Percentiles rank a stretch among this genome's conserved stretches.
Conservation (phyloP, 1,284 basidiomycete species). For the Gymnopus androsaceus region DNA sequence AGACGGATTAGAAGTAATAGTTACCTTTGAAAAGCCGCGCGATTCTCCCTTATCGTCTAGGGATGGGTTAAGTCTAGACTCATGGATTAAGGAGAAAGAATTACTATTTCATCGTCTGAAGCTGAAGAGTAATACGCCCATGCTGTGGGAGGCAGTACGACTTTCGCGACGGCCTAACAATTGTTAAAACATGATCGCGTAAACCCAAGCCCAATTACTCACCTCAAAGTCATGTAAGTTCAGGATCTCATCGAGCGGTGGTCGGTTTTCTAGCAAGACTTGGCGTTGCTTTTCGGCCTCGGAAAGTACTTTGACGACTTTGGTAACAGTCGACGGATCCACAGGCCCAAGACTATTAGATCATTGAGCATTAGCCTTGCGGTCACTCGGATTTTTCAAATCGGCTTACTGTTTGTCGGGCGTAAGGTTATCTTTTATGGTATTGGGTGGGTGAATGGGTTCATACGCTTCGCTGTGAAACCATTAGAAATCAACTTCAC, state of each 20-base stretch:
- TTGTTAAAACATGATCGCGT: not conserved
- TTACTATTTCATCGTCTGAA: slow-evolving; percentile 87
- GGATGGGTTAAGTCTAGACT: too few species aligned
- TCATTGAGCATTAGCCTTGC: slow-evolving; percentile 5
- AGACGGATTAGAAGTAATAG: slow-evolving; percentile 35
- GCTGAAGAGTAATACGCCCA: slow-evolving; percentile 92
- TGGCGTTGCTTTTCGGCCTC: slow-evolving; percentile 54
- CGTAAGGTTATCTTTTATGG: slow-evolving; percentile 82
- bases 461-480: slow-evolving; percentile 69
- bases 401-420: slow-evolving; percentile 68
- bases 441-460: slow-evolving; percentile 86
- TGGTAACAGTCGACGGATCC: slow-evolving; percentile 62
- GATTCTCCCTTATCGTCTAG: too few species aligned
- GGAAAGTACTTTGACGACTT: slow-evolving; percentile 55
- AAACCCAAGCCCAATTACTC: slow-evolving; percentile 10
- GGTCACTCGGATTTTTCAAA: not conserved
- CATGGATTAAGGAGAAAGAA: too few species aligned
- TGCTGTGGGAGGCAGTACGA: slow-evolving; percentile 75
- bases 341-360: slow-evolving; percentile 64
- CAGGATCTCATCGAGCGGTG: slow-evolving; percentile 75
- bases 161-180: slow-evolving; percentile 65
- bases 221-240: slow-evolving; percentile 93
- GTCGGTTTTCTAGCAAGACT: slow-evolving; percentile 59
- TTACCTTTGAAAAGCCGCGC: slow-evolving; percentile 81
- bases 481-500: not conserved